phyloP scores from a whole-genome alignment of 352 stramenopile genomes.

The Phytophthora idaei region DNA sequence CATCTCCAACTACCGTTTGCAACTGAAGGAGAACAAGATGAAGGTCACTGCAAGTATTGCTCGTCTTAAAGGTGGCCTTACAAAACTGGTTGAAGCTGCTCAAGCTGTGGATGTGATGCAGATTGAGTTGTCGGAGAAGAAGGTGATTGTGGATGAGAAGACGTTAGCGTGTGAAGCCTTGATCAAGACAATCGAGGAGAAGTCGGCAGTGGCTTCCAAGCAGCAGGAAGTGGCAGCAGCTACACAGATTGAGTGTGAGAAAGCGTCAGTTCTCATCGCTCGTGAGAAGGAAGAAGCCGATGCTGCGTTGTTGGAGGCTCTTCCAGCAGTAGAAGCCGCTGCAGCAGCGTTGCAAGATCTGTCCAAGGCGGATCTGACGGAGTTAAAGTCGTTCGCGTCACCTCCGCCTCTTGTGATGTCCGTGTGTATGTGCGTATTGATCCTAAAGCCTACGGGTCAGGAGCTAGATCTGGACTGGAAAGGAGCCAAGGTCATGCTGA shows the following conservation, averaged over 20 bases:
- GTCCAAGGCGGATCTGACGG: conserved; percentile 94
- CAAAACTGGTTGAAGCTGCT: conserved; percentile 94
- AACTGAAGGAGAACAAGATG: conserved; percentile 91
- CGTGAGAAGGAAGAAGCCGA: conserved; percentile 94
- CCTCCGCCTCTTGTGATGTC: conserved; percentile 93
- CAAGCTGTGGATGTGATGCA: conserved; percentile 95
- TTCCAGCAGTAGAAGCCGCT: conserved; percentile 94
- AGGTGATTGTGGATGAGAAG: conserved; percentile 96
- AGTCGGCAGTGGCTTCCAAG: conserved; percentile 91
- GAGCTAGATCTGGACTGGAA: conserved; percentile 94
- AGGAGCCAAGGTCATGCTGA: conserved; percentile 95
- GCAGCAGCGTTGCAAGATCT: conserved; percentile 93
- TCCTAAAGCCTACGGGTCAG: conserved; percentile 92
- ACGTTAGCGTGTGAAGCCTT: conserved; percentile 91
- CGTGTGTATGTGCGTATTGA: conserved; percentile 92
- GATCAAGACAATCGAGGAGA: conserved; percentile 96
- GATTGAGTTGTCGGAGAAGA: conserved; percentile 93
- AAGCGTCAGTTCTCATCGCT: conserved; percentile 91
- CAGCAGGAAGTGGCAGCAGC: conserved; percentile 90
- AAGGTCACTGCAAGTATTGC: conserved; percentile 92
- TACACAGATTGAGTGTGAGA: conserved; percentile 91
- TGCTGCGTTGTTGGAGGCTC: conserved; percentile 90
- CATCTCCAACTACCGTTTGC: conserved; percentile 92
- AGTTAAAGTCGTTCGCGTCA: conserved; percentile 96
- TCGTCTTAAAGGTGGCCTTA: conserved; percentile 91